A percentile compares a stretch with the other conserved stretches of the same genome.
These are phyloP conservation scores for Ascomycota sp. DNA, from an alignment of 2,329 filamentous ascomycete species.

Conservation along the genomic window DNA sequence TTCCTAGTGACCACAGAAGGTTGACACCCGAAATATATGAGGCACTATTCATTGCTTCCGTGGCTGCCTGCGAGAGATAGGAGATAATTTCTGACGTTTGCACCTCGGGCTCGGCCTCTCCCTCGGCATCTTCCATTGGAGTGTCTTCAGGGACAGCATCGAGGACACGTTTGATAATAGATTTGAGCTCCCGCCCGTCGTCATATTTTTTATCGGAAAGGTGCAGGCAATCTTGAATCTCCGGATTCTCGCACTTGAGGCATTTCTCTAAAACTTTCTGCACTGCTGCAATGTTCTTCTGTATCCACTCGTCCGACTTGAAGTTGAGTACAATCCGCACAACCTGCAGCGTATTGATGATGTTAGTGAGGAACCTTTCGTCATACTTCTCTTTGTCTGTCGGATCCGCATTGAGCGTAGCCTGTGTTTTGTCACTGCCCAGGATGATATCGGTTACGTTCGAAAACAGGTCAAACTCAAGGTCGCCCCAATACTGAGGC, in stretches of 20 bases:
- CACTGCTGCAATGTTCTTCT: slow-evolving; percentile 53
- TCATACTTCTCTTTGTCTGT: slow-evolving; percentile 52
- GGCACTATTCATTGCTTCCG: slow-evolving; percentile 61
- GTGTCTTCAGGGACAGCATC: slow-evolving; percentile 67
- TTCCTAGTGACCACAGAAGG: slow-evolving; percentile 76
- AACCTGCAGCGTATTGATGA: slow-evolving; percentile 87
- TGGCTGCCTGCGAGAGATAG: slow-evolving; percentile 68
- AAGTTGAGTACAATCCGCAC: slow-evolving; percentile 75
- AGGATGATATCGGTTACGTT: slow-evolving; percentile 78
- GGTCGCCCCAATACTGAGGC: slow-evolving; percentile 73
- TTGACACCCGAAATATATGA: slow-evolving; percentile 83
- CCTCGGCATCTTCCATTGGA: slow-evolving; percentile 56
- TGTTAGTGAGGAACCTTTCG: slow-evolving; percentile 66
- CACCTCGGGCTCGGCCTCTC: slow-evolving; percentile 63
- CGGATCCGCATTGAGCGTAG: slow-evolving; percentile 36
- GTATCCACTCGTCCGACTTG: slow-evolving; percentile 79
- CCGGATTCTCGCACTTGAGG: slow-evolving; percentile 69
- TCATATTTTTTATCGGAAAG: slow-evolving; percentile 48
- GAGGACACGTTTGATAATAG: slow-evolving; percentile 63
- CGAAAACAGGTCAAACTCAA: slow-evolving; percentile 78
- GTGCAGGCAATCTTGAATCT: slow-evolving; percentile 86
- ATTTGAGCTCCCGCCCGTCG: slow-evolving; percentile 48
- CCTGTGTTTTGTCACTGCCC: slow-evolving; percentile 54
- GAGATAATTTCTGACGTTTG: slow-evolving; percentile 73
- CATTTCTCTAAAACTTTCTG: slow-evolving; percentile 84